phyloP scores from a whole-genome alignment of 176 grass and related monocot species.

The Cenchrus fungigraminus region DNA sequence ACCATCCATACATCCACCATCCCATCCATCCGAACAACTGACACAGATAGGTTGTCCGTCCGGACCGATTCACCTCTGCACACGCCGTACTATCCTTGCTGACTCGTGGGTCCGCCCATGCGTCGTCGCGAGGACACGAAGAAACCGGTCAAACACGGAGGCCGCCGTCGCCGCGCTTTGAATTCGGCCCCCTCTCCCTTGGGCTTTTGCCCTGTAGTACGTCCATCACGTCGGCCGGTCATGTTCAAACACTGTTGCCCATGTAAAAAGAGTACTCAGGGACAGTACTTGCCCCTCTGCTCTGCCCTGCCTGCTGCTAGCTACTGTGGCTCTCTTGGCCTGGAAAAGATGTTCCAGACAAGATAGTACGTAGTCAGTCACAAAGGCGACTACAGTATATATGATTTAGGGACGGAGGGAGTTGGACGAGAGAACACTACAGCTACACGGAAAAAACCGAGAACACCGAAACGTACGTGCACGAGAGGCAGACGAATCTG shows the following conservation, averaged over 20 bases:
- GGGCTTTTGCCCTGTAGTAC: not conserved
- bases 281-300: not conserved
- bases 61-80: too few species aligned
- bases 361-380: not conserved
- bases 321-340: not conserved
- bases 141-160: slow-evolving; percentile 19
- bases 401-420: too few species aligned
- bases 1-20: too few species aligned
- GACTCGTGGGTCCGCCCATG: too few species aligned
- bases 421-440: not conserved
- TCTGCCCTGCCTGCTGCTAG: too few species aligned
- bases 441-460: not conserved
- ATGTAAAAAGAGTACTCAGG: not conserved
- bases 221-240: slow-evolving; percentile 32
- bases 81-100: too few species aligned
- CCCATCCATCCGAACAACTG: too few species aligned
- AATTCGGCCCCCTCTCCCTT: not conserved
- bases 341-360: slow-evolving; percentile 22
- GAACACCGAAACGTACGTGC: too few species aligned
- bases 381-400: too few species aligned
- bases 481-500: slow-evolving; percentile 3
- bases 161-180: not conserved
- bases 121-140: not conserved
- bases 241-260: slow-evolving; percentile 21
- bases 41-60: too few species aligned